These are phyloP conservation scores for Mortierella sp. DNA, from an alignment of 371 early-diverging fungal species.

Conservation along the genomic window DNA sequence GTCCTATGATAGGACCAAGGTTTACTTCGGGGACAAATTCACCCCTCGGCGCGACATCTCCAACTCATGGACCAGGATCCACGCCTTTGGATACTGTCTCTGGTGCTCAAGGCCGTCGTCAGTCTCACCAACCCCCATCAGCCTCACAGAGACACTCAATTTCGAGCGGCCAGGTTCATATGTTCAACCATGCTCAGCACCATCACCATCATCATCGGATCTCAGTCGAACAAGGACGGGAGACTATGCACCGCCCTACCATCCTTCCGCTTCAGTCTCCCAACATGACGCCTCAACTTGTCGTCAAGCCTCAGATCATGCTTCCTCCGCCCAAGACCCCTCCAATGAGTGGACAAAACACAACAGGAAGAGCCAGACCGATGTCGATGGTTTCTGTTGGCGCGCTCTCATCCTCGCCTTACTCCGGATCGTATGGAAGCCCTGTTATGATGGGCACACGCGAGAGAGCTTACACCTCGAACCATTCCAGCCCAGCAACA, in stretches of 20 bases:
- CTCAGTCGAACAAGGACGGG: slow-evolving; percentile 46
- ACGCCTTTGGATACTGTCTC: slow-evolving; percentile 14
- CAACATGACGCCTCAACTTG: slow-evolving; percentile 41
- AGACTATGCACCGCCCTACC: slow-evolving; percentile 40
- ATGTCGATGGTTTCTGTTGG: slow-evolving; percentile 48
- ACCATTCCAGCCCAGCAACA: slow-evolving; percentile 50
- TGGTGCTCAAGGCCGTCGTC: slow-evolving; percentile 15
- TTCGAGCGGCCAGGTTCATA: slow-evolving; percentile 31
- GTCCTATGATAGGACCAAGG: slow-evolving; percentile 39
- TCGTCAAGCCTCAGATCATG: slow-evolving; percentile 57
- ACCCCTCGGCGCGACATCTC: slow-evolving; percentile 22
- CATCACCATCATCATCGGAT: slow-evolving; percentile 26
- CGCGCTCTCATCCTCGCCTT: slow-evolving; percentile 21
- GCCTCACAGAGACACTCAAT: slow-evolving; percentile 45
- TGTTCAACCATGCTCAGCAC: slow-evolving; percentile 23
- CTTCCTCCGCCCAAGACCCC: slow-evolving; percentile 49
- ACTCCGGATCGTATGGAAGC: slow-evolving; percentile 33
- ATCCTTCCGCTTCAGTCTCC: slow-evolving; percentile 41
- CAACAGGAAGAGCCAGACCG: slow-evolving; percentile 35
- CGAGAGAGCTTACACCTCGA: slow-evolving; percentile 31
- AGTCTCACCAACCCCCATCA: slow-evolving; percentile 31
- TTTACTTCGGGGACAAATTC: slow-evolving; percentile 41
- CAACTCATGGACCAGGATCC: slow-evolving; percentile 17
- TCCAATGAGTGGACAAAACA: slow-evolving; percentile 49
- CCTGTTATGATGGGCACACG: slow-evolving; percentile 15